Conservation (phyloP, 1,284 basidiomycete species). For the Pseudozyma hubeiensis region DNA sequence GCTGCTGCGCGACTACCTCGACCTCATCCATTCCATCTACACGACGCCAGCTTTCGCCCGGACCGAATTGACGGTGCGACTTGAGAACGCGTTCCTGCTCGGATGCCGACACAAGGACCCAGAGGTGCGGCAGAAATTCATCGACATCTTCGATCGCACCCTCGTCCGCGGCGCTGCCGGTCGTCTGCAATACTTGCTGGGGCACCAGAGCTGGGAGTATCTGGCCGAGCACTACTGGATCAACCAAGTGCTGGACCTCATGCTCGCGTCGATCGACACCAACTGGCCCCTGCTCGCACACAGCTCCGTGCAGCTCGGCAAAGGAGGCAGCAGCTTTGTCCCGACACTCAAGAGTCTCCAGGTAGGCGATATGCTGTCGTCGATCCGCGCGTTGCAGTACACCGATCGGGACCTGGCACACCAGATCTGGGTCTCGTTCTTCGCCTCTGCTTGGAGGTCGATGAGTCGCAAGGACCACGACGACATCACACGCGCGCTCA, state of each 20-base stretch:
- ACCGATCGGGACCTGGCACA: constrained; percentile 83
- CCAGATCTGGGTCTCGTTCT: constrained; percentile 88
- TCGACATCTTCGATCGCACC: constrained; percentile 89
- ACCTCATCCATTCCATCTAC: constrained; percentile 94
- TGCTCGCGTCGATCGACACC: constrained; percentile 75
- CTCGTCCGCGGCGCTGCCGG: constrained; percentile 84
- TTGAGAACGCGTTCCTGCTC: constrained; percentile 92
- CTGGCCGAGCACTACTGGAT: constrained; percentile 96
- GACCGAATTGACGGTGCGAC: constrained; percentile 90
- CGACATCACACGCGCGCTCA: constrained; percentile 89
- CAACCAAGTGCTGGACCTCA: constrained; percentile 86
- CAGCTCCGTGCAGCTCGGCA: constrained; percentile 29
- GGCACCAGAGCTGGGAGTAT: constrained; percentile 95
- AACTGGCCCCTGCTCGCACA: constrained; percentile 49
- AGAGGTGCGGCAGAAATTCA: constrained; percentile 83
- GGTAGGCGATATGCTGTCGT: constrained; percentile 66
- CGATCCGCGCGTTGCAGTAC: constrained; percentile 86
- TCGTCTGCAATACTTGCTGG: constrained; percentile 89
- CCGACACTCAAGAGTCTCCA: constrained; percentile 43
- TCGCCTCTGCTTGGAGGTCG: constrained; percentile 88
- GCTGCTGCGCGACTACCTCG: constrained; percentile 86
- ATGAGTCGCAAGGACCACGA: constrained; percentile 87
- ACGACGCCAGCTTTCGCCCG: constrained; percentile 84
- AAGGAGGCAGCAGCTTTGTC: constrained; percentile 50
- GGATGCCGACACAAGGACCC: constrained; percentile 89